Percentiles rank a stretch among this genome's conserved stretches.
Conservation (phyloP, 768 basidiomycete species). For the Cytidiella melzeri region DNA sequence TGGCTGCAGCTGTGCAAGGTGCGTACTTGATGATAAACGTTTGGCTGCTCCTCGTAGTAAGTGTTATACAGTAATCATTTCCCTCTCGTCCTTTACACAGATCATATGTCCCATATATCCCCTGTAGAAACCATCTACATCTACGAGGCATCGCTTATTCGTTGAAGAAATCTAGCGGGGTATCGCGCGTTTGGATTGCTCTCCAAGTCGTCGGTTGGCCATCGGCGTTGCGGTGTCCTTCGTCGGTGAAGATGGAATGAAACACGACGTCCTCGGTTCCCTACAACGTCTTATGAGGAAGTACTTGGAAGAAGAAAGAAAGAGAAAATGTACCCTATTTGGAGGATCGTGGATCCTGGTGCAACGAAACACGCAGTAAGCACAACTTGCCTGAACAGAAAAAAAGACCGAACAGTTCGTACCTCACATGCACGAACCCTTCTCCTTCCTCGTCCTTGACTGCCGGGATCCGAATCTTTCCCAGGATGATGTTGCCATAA, state of each 20-base stretch:
- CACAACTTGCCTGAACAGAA: neutral
- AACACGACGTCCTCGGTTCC: constrained; percentile 60
- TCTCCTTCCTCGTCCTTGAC: constrained; percentile 55
- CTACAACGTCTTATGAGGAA: constrained; percentile 32
- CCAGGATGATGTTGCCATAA: constrained; percentile 68
- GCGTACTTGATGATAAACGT: too few relatives aligned
- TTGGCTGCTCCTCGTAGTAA: too few relatives aligned
- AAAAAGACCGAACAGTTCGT: neutral
- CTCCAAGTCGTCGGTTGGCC: constrained; percentile 48
- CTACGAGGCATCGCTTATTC: too few relatives aligned
- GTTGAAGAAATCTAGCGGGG: constrained; percentile 65
- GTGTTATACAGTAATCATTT: too few relatives aligned
- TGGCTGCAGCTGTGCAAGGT: too few relatives aligned
- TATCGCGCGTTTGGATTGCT: constrained; percentile 55
- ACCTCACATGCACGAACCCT: constrained; percentile 72
- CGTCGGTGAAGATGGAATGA: constrained; percentile 59
- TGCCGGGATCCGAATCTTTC: constrained; percentile 69
- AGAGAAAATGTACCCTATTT: constrained; percentile 41
- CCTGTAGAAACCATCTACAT: too few relatives aligned
- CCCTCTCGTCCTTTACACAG: neutral
- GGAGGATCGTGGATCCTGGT: constrained; percentile 71
- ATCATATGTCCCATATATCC: neutral
- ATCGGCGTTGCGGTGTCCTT: constrained; percentile 22
- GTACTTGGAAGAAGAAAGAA: constrained; percentile 3
- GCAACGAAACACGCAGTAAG: constrained; percentile 1